Evolutionary conservation across 805 yeast species (phyloP), one percentile per base, ranked within the genome.

Genomic region (Yamadazyma kitorensis): DNA sequence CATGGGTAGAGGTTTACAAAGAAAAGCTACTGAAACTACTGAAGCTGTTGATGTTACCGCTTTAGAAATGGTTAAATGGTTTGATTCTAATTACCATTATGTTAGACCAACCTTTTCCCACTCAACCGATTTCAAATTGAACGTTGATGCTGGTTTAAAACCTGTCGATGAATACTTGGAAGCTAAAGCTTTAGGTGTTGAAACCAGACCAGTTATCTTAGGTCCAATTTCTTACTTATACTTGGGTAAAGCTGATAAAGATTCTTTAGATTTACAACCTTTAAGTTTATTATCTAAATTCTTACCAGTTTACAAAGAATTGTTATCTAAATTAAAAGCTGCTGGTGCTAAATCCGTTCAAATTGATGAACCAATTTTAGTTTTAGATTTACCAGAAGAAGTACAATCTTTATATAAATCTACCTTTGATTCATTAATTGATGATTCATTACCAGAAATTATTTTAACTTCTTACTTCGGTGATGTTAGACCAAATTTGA

Each of bases 1-100:
- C 61, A 93, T 93, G 98, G 98, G 98, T 72, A 88, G 98, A 80
- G 98, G 98, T 82, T 78, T 93, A 67, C 98, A 93, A 77, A 86
- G 93, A 74, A 82, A 84, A 70, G 95, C 95, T 50, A 84, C 94
- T 50, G 95, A 83, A 54, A 61, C 88, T 49, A 64, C 80, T 44
- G 77, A 82, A 54, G 95, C 95, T 52, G 96, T 93, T 54, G 98
- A 93, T 69, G 98, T 93, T 44, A 91, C 98, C 46, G 98, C 98
- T 56, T 78, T 87, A 64, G 95, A 93, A 80, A 93, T 93, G 98
- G 98, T 93, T 55, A 93, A 93, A 78, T 93, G 98, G 98, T 93
- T 93, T 57, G 98, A 93, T 72, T 86, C 97, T 49, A 93, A 93
- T 87, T 93, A 93, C 86, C 98, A 93, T 73, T 93, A 93, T 69